Evolutionary conservation across 352 stramenopile genomes (phyloP).

Genomic region (Pythium oligandrum): DNA sequence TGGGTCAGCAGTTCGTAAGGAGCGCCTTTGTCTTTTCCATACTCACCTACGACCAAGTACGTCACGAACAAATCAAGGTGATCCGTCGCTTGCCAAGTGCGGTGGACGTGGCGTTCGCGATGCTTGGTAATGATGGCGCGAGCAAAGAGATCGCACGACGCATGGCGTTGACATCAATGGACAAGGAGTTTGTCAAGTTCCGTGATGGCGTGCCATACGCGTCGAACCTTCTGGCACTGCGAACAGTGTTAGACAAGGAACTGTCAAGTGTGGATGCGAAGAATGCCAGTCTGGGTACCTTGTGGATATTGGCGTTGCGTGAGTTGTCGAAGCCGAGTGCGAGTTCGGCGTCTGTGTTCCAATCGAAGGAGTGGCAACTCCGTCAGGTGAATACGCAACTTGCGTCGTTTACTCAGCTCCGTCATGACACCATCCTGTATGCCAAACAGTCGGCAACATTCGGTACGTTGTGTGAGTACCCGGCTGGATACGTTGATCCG

Average conservation of each 20-base stretch:
- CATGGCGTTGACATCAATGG: constrained; percentile 3
- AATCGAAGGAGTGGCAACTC: constrained; percentile 14
- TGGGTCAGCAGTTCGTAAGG: constrained; percentile 24
- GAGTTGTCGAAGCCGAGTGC: constrained; percentile 13
- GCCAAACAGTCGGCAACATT: constrained; percentile 21
- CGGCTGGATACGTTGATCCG: constrained; percentile 19
- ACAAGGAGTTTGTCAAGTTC: constrained; percentile 12
- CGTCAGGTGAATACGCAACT: constrained; percentile 25
- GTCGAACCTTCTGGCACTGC: constrained; percentile 16
- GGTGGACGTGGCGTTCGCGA: constrained; percentile 18
- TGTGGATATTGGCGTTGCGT: constrained; percentile 21
- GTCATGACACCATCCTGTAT: constrained; percentile 26
- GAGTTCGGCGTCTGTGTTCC: constrained; percentile 5
- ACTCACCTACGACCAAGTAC: constrained; percentile 19
- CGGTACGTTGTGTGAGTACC: constrained; percentile 15
- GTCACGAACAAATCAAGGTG: constrained; percentile 10
- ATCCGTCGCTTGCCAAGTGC: constrained; percentile 18
- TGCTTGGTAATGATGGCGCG: constrained; percentile 18
- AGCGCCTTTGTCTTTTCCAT: constrained; percentile 26
- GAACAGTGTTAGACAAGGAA: constrained; percentile 4
- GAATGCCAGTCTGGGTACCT: constrained; percentile 12
- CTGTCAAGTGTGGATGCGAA: constrained; percentile 4
- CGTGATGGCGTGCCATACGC: constrained; percentile 20
- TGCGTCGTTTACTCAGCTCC: constrained; percentile 16
- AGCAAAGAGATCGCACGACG: constrained; percentile 9